Conservation (phyloP, 169 alveolate genomes). For the Plasmodium berghei region DNA sequence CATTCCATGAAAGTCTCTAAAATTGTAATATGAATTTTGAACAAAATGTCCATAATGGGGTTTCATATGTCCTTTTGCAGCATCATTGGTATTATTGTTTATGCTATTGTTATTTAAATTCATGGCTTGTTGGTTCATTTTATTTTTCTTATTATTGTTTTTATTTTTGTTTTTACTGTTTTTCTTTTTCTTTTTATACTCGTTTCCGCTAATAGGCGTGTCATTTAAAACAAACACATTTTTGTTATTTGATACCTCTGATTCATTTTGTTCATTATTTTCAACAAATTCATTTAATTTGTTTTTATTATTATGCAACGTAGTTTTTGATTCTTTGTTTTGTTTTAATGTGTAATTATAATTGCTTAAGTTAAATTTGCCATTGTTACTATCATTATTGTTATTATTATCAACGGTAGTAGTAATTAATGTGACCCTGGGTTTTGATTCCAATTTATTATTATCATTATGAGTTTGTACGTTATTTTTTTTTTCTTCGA, state of each 20-base stretch:
- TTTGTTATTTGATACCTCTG: slow-evolving; percentile 11
- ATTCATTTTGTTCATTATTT: slow-evolving; percentile 14
- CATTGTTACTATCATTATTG: not conserved
- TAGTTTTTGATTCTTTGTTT: not conserved
- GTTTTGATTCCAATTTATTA: too few relatives aligned
- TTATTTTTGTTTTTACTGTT: slow-evolving; percentile 17
- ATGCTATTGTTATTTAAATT: not conserved
- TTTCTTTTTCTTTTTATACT: slow-evolving; percentile 1
- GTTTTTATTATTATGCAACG: not conserved
- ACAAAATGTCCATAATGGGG: slow-evolving; percentile 20
- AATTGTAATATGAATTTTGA: slow-evolving; percentile 30
- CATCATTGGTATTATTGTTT: slow-evolving; percentile 10
- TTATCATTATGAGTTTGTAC: not conserved
- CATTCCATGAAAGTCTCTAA: slow-evolving; percentile 11
- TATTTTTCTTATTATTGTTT: slow-evolving; percentile 32
- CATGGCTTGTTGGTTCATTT: not conserved
- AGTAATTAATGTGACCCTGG: not conserved
- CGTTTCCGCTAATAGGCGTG: not conserved
- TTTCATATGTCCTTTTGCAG: slow-evolving; percentile 14
- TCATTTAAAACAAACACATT: slow-evolving; percentile 14
- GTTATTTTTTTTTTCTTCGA: not conserved
- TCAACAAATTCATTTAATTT: slow-evolving; percentile 3
- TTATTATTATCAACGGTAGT: not conserved
- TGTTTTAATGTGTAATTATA: slow-evolving; percentile 11
- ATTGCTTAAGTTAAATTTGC: slow-evolving; percentile 10